Conservation (phyloP, 441 rosid species). For the Pelargonium fulgidum region DNA sequence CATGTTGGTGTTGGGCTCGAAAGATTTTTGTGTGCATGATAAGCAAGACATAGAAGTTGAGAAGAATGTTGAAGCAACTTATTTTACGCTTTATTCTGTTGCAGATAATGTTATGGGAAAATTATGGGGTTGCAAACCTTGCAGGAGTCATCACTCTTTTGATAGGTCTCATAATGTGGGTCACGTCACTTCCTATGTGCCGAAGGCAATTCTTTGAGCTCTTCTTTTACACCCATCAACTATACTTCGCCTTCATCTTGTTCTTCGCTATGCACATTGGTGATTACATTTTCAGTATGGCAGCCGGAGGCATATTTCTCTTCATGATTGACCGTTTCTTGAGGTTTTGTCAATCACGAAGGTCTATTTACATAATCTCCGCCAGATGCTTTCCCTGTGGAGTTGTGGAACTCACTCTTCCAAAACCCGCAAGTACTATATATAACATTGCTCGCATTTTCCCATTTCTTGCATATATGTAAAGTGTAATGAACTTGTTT, state of each 20-base stretch:
- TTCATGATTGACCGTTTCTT: conserved; percentile 59
- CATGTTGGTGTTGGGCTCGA: too few species aligned
- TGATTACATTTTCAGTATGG: conserved; percentile 43
- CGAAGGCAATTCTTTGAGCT: conserved; percentile 52
- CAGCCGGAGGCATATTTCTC: conserved; percentile 52
- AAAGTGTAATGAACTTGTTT: background rate
- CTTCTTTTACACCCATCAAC: conserved; percentile 69
- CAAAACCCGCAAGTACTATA: conserved; percentile 46
- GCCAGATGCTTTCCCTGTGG: conserved; percentile 54
- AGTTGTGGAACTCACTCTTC: conserved; percentile 46
- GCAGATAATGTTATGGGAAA: conserved; percentile 51
- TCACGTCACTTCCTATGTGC: conserved; percentile 45
- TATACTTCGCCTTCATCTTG: conserved; percentile 47
- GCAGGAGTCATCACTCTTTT: conserved; percentile 56
- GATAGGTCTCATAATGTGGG: conserved; percentile 66
- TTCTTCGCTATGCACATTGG: conserved; percentile 64
- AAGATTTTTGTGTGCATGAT: background rate
- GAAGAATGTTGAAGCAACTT: background rate
- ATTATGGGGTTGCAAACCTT: conserved; percentile 39
- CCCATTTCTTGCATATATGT: background rate
- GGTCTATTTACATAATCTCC: conserved; percentile 23
- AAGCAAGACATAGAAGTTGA: background rate
- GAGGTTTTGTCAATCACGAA: conserved; percentile 58
- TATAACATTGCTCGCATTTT: background rate
- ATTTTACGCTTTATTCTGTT: conserved; percentile 16